Evolutionary conservation across 1,284 basidiomycete genomes (phyloP), one percentile per base, ranked within the genome.

Genomic region (Trametes versicolor): DNA sequence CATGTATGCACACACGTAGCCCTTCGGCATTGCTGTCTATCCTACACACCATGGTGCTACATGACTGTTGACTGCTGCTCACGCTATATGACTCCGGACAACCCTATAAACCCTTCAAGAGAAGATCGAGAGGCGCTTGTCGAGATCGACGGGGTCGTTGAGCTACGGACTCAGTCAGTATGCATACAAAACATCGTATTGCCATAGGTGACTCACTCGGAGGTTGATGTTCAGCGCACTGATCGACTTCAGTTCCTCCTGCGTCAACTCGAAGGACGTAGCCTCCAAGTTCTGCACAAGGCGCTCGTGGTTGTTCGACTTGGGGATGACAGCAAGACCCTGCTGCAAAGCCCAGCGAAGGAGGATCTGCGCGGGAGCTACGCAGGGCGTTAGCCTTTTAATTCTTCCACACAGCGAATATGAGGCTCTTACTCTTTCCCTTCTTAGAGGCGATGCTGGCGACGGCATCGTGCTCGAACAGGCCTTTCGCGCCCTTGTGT

Each of bases 291-390:
- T 96, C 74, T 88, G 77, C 17, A 77, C 71, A 53, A 93, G 75
- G 64, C 90, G 87, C 5, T 78, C 70, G 13, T 75, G 65, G 72
- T 82, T 77, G 78, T 87, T 93, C 63, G 83, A 87, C 82, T 93
- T 93, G 54, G 94, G 94, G 67, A 96, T 87, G 53, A 95, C 91
- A 45, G 90, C 91, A 65, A 95, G 83, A 8, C 86, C 88, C 41
- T 86, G 87, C 74, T 94, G 90, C 19, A 90, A 89, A 8, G 91
- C 87, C 92, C 92, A 94, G 70, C 92, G 87, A 64, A 95, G 84
- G 39, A 94, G 79, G 39, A 94, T 83, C 76, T 90, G 87, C 9
- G 86, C 87, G 39, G 83, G 73, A 54, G 82, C 87, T 88, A 64
- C 65, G 50, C 13, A 32, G 10, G 21, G 23, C 9, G 50, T 57